Evolutionary conservation across 345 rosid species (phyloP).

Genomic region (Citrus reticulata): DNA sequence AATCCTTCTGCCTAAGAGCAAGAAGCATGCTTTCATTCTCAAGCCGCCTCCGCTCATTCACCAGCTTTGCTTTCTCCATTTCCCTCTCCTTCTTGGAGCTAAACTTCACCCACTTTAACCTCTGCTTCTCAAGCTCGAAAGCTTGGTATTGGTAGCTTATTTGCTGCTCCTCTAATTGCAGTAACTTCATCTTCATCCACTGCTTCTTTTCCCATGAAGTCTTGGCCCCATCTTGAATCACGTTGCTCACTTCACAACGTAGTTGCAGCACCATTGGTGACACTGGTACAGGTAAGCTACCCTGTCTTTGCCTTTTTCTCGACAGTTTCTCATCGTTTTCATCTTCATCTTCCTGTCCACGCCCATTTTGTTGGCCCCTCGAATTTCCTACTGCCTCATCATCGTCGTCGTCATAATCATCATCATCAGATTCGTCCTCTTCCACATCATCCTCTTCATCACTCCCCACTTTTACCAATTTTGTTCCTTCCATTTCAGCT

Average conservation of each 20-base stretch:
- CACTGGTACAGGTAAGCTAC: neutral
- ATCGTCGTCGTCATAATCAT: constrained; percentile 37
- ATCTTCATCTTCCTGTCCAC: constrained; percentile 43
- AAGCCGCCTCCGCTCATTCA: constrained; percentile 58
- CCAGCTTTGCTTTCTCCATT: constrained; percentile 81
- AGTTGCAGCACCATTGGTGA: constrained; percentile 46
- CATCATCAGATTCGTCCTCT: constrained; percentile 35
- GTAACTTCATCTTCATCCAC: constrained; percentile 55
- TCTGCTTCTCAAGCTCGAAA: constrained; percentile 80
- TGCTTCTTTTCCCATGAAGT: constrained; percentile 89
- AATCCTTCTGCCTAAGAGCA: constrained; percentile 59
- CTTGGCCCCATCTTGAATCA: constrained; percentile 51
- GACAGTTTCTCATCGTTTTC: constrained; percentile 27
- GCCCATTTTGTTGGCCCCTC: constrained; percentile 38
- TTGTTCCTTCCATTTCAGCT: constrained; percentile 32
- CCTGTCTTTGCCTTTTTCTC: constrained; percentile 38
- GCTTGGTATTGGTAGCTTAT: constrained; percentile 59
- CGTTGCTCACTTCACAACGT: constrained; percentile 37
- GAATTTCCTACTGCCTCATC: constrained; percentile 35
- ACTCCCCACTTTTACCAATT: constrained; percentile 39
- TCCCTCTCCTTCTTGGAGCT: constrained; percentile 90
- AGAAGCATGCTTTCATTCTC: constrained; percentile 81
- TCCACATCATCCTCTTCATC: constrained; percentile 47
- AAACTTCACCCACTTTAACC: constrained; percentile 88
- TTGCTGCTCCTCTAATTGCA: constrained; percentile 75